Conservation (phyloP, 176 grass and related monocot genomes). For the Bolboschoenus planiculmis region DNA sequence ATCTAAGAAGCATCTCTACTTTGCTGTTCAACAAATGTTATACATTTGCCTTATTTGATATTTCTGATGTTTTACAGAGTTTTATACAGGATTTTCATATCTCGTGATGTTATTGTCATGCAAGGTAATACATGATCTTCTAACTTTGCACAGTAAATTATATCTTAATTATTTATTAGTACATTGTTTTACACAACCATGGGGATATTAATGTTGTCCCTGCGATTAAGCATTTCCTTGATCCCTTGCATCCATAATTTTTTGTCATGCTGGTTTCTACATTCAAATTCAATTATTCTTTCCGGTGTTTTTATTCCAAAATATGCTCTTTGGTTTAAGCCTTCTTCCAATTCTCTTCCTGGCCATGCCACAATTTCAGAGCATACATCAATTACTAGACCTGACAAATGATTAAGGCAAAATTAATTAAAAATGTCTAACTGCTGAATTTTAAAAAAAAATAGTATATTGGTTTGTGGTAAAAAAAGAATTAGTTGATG, state of each 20-base stretch:
- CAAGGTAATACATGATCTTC: not conserved
- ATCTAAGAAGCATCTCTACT: not conserved
- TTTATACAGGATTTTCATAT: not conserved
- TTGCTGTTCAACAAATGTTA: not conserved
- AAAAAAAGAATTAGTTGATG: not conserved
- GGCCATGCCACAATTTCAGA: conserved; percentile 66
- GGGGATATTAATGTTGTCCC: conserved; percentile 35
- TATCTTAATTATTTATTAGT: not conserved
- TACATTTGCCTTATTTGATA: not conserved
- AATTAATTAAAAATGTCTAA: not conserved
- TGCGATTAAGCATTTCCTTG: conserved; percentile 54
- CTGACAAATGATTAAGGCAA: conserved; percentile 22
- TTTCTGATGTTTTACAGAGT: no score
- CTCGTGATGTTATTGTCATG: not conserved
- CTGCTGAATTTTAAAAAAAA: not conserved
- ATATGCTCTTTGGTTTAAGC: conserved; percentile 51
- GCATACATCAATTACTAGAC: conserved; percentile 51
- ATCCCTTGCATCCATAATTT: conserved; percentile 68
- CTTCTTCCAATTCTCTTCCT: conserved; percentile 66
- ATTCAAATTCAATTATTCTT: conserved; percentile 81
- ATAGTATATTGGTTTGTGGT: not conserved
- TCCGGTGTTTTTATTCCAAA: conserved; percentile 71
- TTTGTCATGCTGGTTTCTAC: conserved; percentile 56
- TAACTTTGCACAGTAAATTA: not conserved
- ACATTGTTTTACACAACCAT: conserved; percentile 19